These are phyloP conservation scores for Zizania latifolia DNA, from an alignment of 176 grass and related monocot genomes.

Conservation along the genomic window DNA sequence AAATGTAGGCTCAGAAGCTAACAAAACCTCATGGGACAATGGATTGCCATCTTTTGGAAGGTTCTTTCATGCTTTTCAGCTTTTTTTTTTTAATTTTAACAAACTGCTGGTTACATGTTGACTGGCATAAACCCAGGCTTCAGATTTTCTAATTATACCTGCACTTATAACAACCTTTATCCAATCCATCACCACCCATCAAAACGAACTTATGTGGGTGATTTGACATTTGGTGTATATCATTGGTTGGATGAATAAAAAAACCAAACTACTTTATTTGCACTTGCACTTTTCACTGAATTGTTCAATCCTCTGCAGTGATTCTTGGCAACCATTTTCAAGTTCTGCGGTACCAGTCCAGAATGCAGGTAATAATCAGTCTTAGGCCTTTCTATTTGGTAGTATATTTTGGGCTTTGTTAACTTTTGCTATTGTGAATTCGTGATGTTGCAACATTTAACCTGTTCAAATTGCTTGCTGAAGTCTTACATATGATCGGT, in stretches of 20 bases:
- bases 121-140: not conserved
- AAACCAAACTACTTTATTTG: not conserved
- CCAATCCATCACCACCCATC: not conserved
- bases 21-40: conserved; percentile 60
- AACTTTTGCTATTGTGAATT: not conserved
- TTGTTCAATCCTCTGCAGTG: conserved; percentile 37
- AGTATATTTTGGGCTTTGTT: not conserved
- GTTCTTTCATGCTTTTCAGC: conserved; percentile 33
- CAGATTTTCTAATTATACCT: not conserved
- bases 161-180: not conserved
- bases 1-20: conserved; percentile 51
- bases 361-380: conserved; percentile 48
- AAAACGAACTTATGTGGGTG: not conserved
- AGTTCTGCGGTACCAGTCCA: conserved; percentile 30
- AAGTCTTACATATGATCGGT: not conserved
- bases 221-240: not conserved
- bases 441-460: not conserved
- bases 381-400: not conserved
- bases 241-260: conserved; percentile 5
- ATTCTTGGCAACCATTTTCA: conserved; percentile 68
- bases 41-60: conserved; percentile 75
- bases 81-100: not conserved
- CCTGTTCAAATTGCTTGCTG: not conserved
- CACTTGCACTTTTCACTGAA: conserved; percentile 12
- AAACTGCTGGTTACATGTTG: conserved; percentile 13